phyloP scores from a whole-genome alignment of 768 basidiomycete species.

The Rhodotorula toruloides region DNA sequence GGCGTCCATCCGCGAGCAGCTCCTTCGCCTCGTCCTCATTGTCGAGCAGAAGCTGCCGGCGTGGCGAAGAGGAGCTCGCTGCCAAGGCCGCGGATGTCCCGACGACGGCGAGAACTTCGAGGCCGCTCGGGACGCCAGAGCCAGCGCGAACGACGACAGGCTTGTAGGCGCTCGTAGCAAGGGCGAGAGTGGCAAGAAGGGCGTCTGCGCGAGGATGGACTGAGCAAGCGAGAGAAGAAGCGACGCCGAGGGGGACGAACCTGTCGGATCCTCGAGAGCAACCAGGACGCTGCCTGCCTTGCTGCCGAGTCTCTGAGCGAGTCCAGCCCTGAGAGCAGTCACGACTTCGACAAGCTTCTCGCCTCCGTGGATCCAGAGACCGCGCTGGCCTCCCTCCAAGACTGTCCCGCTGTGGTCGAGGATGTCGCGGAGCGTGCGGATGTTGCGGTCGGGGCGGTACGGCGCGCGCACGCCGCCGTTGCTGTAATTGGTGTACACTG shows the following conservation, averaged over 20 bases:
- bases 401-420: constrained; percentile 1
- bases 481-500: constrained; percentile 19
- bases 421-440: constrained; percentile 12
- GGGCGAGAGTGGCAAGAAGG: constrained; percentile 34
- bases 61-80: too few species aligned
- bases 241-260: constrained; percentile 7
- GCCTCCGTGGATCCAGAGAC: constrained; percentile 29
- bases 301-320: constrained; percentile 5
- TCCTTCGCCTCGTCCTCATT: constrained; percentile 13
- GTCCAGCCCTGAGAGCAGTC: constrained; percentile 14
- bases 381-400: constrained; percentile 20
- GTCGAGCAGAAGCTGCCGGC: too few species aligned
- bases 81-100: constrained; percentile 15
- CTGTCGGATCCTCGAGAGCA: constrained; percentile 30
- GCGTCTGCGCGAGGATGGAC: constrained; percentile 15
- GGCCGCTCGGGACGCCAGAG: not conserved
- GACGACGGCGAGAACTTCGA: constrained; percentile 22
- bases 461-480: constrained; percentile 2
- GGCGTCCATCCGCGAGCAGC: constrained; percentile 23
- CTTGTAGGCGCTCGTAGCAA: constrained; percentile 14
- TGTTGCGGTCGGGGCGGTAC: constrained; percentile 15
- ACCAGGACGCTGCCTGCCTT: constrained; percentile 18
- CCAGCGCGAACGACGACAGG: constrained; percentile 32
- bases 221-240: not conserved
- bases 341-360: constrained; percentile 24